Percentiles rank a stretch among this genome's conserved stretches.
phyloP scores from a whole-genome alignment of 352 stramenopile species.

The Aphanomyces euteiches region DNA sequence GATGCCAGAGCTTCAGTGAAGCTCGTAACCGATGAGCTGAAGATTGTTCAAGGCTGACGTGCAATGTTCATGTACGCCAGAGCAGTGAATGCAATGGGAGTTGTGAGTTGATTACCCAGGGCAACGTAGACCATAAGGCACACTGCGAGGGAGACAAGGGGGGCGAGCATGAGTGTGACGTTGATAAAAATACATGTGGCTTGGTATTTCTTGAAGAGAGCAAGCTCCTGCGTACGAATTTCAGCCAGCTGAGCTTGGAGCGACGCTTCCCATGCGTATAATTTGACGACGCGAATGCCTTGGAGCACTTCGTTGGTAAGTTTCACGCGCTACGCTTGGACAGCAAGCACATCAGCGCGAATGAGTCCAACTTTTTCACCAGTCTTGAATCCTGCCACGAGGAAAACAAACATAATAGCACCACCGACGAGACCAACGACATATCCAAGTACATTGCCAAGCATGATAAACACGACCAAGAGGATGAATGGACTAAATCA shows the following conservation, averaged over 20 bases:
- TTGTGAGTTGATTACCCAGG: constrained; percentile 53
- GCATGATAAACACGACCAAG: constrained; percentile 42
- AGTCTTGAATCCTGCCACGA: constrained; percentile 33
- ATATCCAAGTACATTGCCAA: constrained; percentile 40
- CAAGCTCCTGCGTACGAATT: constrained; percentile 46
- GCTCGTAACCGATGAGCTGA: constrained; percentile 45
- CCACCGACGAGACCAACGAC: constrained; percentile 9
- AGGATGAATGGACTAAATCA: constrained; percentile 36
- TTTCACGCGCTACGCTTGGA: constrained; percentile 78
- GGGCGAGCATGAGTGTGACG: constrained; percentile 48
- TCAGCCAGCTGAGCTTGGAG: constrained; percentile 37
- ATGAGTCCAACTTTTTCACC: constrained; percentile 33
- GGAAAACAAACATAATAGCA: constrained; percentile 24
- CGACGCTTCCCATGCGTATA: constrained; percentile 80
- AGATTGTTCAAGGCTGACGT: constrained; percentile 54
- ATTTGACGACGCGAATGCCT: constrained; percentile 88
- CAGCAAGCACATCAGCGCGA: constrained; percentile 39
- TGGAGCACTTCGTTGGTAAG: constrained; percentile 90
- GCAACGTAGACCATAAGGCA: constrained; percentile 56
- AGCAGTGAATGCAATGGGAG: constrained; percentile 52
- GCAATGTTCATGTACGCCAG: constrained; percentile 53
- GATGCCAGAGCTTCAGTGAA: constrained; percentile 47
- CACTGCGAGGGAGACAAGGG: constrained; percentile 44
- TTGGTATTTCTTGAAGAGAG: constrained; percentile 50
- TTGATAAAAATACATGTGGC: constrained; percentile 56